Evolutionary conservation across 495 filamentous ascomycete species (phyloP), one percentile per base, ranked within the genome.

Genomic region (Trichoderma asperelloides): DNA sequence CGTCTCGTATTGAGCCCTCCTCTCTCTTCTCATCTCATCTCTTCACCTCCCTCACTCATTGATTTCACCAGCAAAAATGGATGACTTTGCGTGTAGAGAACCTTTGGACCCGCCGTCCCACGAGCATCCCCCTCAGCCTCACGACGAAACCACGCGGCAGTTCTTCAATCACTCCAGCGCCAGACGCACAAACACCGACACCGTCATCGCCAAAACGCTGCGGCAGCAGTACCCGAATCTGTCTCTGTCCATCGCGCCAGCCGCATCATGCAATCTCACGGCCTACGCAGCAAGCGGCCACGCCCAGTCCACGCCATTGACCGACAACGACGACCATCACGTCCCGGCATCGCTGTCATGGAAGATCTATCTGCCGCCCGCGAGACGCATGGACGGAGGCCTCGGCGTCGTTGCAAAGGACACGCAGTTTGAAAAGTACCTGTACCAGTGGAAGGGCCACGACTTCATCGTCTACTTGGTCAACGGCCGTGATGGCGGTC

Each of bases 381-480:
- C 75, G 15, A 73, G 79, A n/a, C 77, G 86, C 33, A 75, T 86
- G 62, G 78, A 81, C 66, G 80, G 78, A 65, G 74, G 72, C 41
- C 70, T 71, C 28, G 86, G 85, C 13, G 70, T 68, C 0, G 73
- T 88, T 16, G 73, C 68, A 2, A 72, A 80, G 16, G 68, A 64
- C 4, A 69, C 84, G 25, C 57, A 77, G n/a, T 86, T 87, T 69
- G 84, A 76, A 23, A 85, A 82, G 68, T 86, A 80, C 70, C 70
- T 83, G 63, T 84, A 86, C 71, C 76, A 72, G 13, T 86, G 79
- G 76, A 70, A 80, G 15, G 78, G 73, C 30, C 70, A 77, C 21
- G 79, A 82, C 51, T 84, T 85, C 69, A 70, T 87, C 23, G 63
- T 86, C 13, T 88, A 86, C 70, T 65, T 86, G 16, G 81, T 80